phyloP scores from a whole-genome alignment of 2,329 filamentous ascomycete species.

The Pseudogymnoascus sp. region DNA sequence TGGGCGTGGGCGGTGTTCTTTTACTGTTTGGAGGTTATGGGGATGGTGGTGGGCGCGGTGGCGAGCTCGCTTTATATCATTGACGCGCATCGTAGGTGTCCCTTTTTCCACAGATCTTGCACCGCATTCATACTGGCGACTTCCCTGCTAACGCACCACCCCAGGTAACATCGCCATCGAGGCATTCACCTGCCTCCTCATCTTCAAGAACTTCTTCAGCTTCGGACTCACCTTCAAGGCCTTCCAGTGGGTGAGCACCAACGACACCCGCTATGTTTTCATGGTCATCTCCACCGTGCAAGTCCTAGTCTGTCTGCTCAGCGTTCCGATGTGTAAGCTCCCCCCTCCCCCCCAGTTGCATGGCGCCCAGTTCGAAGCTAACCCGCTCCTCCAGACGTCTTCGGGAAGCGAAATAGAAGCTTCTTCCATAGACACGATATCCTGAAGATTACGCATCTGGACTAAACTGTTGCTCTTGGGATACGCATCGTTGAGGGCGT shows the following conservation, averaged over 20 bases:
- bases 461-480: not conserved
- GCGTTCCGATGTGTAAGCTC: slow-evolving; percentile 69
- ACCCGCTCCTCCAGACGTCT: slow-evolving; percentile 48
- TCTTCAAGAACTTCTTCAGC: slow-evolving; percentile 93
- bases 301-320: slow-evolving; percentile 64
- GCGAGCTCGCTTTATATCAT: slow-evolving; percentile 81
- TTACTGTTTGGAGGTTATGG: slow-evolving; percentile 73
- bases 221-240: slow-evolving; percentile 78
- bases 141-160: not conserved
- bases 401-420: slow-evolving; percentile 66
- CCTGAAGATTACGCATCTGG: slow-evolving; percentile 30
- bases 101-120: slow-evolving; percentile 9
- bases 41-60: slow-evolving; percentile 88
- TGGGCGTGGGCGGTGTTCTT: slow-evolving; percentile 68
- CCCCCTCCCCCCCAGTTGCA: not conserved
- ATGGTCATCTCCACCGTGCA: slow-evolving; percentile 67
- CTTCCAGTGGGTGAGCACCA: slow-evolving; percentile 63
- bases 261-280: slow-evolving; percentile 56
- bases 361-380: slow-evolving; percentile 10
- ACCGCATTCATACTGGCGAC: not conserved
- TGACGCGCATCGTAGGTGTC: slow-evolving; percentile 71
- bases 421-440: slow-evolving; percentile 72
- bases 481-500: not conserved
- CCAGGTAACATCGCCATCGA: slow-evolving; percentile 75
- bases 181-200: slow-evolving; percentile 78